Evolutionary conservation across 2,329 filamentous ascomycete species (phyloP), one percentile per base, ranked within the genome.

Genomic region (Aspergillus pseudoterreus): DNA sequence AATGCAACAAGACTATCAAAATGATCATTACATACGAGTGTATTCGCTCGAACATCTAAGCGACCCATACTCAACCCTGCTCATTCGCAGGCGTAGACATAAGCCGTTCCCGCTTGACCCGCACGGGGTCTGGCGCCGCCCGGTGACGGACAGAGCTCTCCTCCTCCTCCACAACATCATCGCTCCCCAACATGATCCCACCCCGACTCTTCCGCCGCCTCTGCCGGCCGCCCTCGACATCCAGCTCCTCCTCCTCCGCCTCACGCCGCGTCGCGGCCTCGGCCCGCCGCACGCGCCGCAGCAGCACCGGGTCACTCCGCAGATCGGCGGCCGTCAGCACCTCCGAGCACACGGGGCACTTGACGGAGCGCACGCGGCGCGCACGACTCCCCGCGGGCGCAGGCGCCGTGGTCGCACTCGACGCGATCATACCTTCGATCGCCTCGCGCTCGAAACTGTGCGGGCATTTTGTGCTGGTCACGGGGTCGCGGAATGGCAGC

Each of bases 391-490:
- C 39, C 39, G 39, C 15, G 4, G 62, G 61, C 2, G 63, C 60
- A 4, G 63, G 62, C 22, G 63, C 57, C n/a, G 55, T 65, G 15
- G 56, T 60, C 27, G 36, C 33, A 39, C 70, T 73, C 10, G 60
- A 59, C 0, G 50, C 45, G 32, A 80, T 72, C 71, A 79, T 76
- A 14, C 65, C 62, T 14, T 68, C 51, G 51, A 80, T 78, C 1
- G 76, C 77, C 2, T 60, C 54, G 15, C 67, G 71, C 57, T 80
- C 77, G 58, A 79, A 80, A 45, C 68, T 75, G 56, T 80, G 77
- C 0, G 72, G 74, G 54, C 77, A 80, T 61, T 76, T 75, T 1
- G 66, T 72, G 55, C 73, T 77, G 4, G 70, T 78, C 2, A 79
- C 70, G 0, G 77, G 77, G 50, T 78, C 68, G 6, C 60, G 58